A percentile compares a stretch with the other conserved stretches of the same genome.
These are phyloP conservation scores for Leishmania guyanensis DNA, from an alignment of 208 protist species.

Conservation along the genomic window DNA sequence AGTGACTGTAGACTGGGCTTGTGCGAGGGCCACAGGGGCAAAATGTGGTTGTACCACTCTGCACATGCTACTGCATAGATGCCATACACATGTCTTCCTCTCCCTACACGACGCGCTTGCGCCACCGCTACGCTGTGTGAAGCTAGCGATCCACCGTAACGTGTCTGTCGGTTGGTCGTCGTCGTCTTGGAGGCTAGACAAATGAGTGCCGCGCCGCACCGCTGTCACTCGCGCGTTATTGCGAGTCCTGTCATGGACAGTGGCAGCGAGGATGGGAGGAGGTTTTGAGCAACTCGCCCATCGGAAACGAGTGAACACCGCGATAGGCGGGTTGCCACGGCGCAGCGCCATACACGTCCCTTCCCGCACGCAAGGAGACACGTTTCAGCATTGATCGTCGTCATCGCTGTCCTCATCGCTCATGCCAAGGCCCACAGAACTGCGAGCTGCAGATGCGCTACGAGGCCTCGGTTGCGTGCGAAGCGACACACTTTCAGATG, in stretches of 20 bases:
- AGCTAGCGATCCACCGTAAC: not conserved
- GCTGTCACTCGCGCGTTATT: not conserved
- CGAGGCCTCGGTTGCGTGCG: not conserved
- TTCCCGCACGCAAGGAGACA: not conserved
- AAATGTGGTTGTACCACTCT: too few species aligned
- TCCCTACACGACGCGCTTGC: not conserved
- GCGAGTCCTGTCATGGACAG: not conserved
- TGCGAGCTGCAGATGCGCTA: not conserved
- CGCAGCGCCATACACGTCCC: not conserved
- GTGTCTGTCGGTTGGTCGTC: not conserved
- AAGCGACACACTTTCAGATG: too few species aligned
- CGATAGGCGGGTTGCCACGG: not conserved
- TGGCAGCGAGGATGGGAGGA: not conserved
- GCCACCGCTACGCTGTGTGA: not conserved
- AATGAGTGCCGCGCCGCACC: not conserved
- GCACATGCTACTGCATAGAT: not conserved
- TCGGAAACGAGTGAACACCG: not conserved
- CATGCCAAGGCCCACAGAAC: constrained; percentile 4
- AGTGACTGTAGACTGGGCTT: not conserved
- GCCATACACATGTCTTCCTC: not conserved
- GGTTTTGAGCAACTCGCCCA: not conserved
- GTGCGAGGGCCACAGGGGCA: not conserved
- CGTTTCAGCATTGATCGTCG: not conserved
- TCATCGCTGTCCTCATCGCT: constrained; percentile 22
- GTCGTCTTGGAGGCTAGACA: not conserved